Evolutionary conservation across 2,329 filamentous ascomycete genomes (phyloP), one percentile per base, ranked within the genome.

Genomic region (Rhynchosporium agropyri): DNA sequence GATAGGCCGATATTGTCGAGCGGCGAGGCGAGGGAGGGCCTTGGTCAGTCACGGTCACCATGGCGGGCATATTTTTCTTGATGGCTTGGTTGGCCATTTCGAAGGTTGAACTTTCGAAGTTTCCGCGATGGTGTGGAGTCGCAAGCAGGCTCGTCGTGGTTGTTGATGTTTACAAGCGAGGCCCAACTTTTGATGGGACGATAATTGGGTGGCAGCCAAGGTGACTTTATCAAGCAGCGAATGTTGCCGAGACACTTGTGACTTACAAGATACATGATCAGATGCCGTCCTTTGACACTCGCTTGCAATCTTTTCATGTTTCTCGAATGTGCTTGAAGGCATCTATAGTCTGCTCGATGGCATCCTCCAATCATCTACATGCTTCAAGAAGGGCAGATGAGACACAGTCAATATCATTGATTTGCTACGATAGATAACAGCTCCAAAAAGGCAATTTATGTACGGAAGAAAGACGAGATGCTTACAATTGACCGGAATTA

Each of bases 81-180:
- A 38, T 33, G 13, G 38, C 31, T 26, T 3, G 12, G 9, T 40
- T 20, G 5, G 20, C 26, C 6, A 54, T 54, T 20, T 28, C 50
- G n/a, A 13, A 20, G 3, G 8, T n/a, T 13, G 7, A 20, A 7
- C 26, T n/a, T 3, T 54, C 28, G 50, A 54, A 20, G 10, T 10
- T 55, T 42, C 5, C 43, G 15, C 10, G 38, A 12, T 56, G 26
- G 3, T 45, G 38, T 29, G 4, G 42, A 43, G 38, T 5, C 2
- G 36, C 50, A 9, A 33, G 26, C 38, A 10, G 33, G 50, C 33
- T 40, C 9, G 40, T 1, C 10, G 53, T 28, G 38, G n/a, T 43
- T 56, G 53, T 56, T 56, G 53, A 56, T 45, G 4, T 56, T 56
- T 33, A 56, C 53, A 45, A 56, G 53, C 53, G 53, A 56, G 53